Conservation (phyloP, 345 rosid genomes). For the Citrus hindsii region DNA sequence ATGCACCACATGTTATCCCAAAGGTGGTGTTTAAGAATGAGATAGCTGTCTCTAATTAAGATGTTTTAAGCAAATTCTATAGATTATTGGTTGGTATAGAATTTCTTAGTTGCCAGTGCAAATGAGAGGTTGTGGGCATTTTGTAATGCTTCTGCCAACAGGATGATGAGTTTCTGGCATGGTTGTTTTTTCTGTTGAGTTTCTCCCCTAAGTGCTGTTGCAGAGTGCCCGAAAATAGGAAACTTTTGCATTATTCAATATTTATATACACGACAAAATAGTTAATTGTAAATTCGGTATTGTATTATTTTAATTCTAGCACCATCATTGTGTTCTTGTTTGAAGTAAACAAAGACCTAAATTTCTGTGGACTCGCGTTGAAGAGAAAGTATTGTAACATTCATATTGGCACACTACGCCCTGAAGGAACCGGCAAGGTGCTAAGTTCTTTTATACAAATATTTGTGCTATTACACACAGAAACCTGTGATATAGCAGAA, state of each 20-base stretch:
- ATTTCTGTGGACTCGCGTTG: too few species aligned
- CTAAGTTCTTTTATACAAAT: neutral
- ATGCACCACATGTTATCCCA: neutral
- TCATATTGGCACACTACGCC: too few species aligned
- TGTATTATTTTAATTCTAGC: too few species aligned
- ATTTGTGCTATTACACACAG: neutral
- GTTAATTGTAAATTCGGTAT: too few species aligned
- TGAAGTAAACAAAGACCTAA: too few species aligned
- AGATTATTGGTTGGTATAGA: neutral
- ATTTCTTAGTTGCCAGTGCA: neutral
- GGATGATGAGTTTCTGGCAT: neutral
- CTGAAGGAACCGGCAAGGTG: too few species aligned
- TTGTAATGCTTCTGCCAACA: too few species aligned
- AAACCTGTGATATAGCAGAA: neutral
- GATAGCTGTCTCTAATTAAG: neutral
- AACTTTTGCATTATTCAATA: constrained; percentile 15
- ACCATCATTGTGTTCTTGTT: too few species aligned
- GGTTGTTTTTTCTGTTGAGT: neutral
- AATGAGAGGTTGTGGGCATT: neutral
- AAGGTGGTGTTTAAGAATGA: neutral
- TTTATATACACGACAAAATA: neutral
- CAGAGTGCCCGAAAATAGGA: constrained; percentile 68
- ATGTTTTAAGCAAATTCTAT: neutral
- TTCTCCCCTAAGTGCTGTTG: constrained; percentile 9
- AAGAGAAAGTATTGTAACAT: too few species aligned